Evolutionary conservation across 352 stramenopile genomes (phyloP).

Genomic region (Globisporangium nodosum): DNA sequence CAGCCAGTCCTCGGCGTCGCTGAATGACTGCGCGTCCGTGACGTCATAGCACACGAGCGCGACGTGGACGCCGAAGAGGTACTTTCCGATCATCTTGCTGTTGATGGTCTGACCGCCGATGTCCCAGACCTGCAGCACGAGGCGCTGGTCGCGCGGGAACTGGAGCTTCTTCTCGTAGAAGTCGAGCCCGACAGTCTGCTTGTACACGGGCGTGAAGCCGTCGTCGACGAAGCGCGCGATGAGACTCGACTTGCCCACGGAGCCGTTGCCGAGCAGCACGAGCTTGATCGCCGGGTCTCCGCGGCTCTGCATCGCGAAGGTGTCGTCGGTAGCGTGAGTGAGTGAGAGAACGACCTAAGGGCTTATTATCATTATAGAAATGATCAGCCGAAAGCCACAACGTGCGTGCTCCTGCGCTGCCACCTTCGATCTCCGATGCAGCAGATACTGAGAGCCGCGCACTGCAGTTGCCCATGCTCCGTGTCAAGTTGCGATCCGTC

Average conservation of each 20-base stretch:
- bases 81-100: conserved; percentile 86
- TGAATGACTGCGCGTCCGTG: conserved; percentile 81
- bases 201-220: conserved; percentile 80
- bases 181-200: conserved; percentile 83
- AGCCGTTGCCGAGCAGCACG: conserved; percentile 81
- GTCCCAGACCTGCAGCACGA: conserved; percentile 85
- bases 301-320: conserved; percentile 12
- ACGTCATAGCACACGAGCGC: conserved; percentile 86
- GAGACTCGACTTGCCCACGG: conserved; percentile 82
- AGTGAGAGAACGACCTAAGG: too few species aligned
- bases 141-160: conserved; percentile 62
- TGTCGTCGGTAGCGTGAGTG: too few species aligned
- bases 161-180: conserved; percentile 86
- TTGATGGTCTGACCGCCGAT: conserved; percentile 86
- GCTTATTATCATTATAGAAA: too few species aligned
- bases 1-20: conserved; percentile 76
- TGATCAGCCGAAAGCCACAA: too few species aligned
- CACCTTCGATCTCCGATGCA: neutral
- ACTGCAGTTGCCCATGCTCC: neutral
- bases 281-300: conserved; percentile 74
- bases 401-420: neutral
- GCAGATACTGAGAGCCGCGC: neutral
- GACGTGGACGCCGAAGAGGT: conserved; percentile 74
- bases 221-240: conserved; percentile 80
- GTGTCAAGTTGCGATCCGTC: neutral